phyloP scores from a whole-genome alignment of 371 early-diverging fungal genomes.

The Actinomortierella ambigua region DNA sequence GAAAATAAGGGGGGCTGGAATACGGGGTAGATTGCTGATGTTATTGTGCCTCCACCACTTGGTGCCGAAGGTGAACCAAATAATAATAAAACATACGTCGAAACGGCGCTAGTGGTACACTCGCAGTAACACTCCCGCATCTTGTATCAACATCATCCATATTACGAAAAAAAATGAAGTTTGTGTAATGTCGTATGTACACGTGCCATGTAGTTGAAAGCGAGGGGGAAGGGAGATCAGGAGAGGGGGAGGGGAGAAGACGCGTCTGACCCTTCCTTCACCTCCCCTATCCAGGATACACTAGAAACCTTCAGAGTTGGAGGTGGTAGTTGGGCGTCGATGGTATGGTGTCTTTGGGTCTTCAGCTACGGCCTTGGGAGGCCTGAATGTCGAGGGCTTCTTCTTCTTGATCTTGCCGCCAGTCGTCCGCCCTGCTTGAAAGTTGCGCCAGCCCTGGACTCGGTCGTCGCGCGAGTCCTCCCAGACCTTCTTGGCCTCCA shows the following conservation, averaged over 20 bases:
- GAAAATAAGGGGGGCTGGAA: no score
- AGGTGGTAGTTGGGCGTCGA: constrained; percentile 39
- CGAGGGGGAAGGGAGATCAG: not conserved
- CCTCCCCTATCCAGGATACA: no score
- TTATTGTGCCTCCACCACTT: no score
- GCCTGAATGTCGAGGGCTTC: constrained; percentile 51
- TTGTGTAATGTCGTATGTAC: not conserved
- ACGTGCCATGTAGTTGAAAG: no score
- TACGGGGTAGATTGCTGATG: no score
- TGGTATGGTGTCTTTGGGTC: constrained; percentile 29
- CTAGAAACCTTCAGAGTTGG: constrained; percentile 36
- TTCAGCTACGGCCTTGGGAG: constrained; percentile 45
- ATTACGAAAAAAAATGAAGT: not conserved
- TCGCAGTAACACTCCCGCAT: no score
- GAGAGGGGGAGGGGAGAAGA: not conserved
- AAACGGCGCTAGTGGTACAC: no score
- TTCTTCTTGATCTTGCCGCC: constrained; percentile 70
- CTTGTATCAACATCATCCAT: no score
- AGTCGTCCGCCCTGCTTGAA: constrained; percentile 54
- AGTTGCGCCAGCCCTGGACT: constrained; percentile 73
- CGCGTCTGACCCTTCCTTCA: not conserved
- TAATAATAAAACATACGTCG: no score
- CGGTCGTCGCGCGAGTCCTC: constrained; percentile 71
- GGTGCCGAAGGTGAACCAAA: no score
- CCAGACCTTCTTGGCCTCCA: constrained; percentile 74